Evolutionary conservation across 805 yeast species (phyloP), one percentile per base, ranked within the genome.

Genomic region (Metschnikowia henanensis): DNA sequence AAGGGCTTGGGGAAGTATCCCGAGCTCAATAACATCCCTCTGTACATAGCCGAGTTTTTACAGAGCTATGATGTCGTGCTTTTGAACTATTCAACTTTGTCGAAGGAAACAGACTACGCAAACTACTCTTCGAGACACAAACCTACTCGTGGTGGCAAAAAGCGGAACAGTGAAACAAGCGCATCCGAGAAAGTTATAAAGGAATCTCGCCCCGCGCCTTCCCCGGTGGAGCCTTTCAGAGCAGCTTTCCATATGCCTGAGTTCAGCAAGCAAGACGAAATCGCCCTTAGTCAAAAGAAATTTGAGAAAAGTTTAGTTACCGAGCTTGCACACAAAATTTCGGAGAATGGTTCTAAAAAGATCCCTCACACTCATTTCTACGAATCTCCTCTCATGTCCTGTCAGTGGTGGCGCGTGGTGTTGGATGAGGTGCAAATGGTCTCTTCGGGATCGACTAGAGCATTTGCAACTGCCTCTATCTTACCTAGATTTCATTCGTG

Each of bases 391-490:
- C 66, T 94, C 18, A 84, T 89, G 64, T 66, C 85, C 34, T 64
- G 86, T 9, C 89, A 92, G 53, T 94, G 92, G 62, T 88, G 95
- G 89, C 72, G 99, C 42, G 86, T 94, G 2, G 77, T 92, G 0
- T 65, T 94, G 30, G 99, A 94, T 66, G 99, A 94, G 61, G 98
- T 88, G 1, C 99, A 94, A 64, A 87, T 91, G 91, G 85, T 94
- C 3, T 81, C 88, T 6, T 75, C 78, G 3, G 83, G 83, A 18
- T 73, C 80, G 3, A 79, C 92, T 0, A 79, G 86, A 40, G 88
- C 94, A 1, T 89, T 96, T 17, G 81, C 78, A 44, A 87, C 90
- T 44, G 89, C 96, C 0, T 72, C 86, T 2, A 66, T 87, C 29
- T 78, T 94, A 20, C 92, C 96, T 4, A 72, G 96, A 40, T 77